Evolutionary conservation across 2,329 filamentous ascomycete species (phyloP).

Genomic region (Boeremia lycopersici): DNA sequence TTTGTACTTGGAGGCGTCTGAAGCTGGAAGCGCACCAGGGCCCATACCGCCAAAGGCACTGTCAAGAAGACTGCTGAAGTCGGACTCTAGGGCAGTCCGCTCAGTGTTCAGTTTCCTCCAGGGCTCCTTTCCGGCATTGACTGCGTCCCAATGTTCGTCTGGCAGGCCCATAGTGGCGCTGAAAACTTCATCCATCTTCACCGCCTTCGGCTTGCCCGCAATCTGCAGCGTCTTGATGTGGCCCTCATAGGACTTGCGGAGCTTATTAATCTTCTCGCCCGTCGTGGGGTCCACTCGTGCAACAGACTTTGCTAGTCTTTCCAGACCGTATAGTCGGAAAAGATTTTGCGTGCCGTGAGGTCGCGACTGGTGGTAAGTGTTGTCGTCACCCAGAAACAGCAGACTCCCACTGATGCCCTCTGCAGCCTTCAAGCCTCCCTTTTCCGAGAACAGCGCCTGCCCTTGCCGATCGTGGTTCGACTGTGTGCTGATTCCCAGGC

Average conservation of each 20-base stretch:
- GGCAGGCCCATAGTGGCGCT: constrained; percentile 45
- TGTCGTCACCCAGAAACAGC: constrained; percentile 46
- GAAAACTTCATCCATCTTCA: constrained; percentile 48
- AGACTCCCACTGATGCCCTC: constrained; percentile 38
- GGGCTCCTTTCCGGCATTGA: constrained; percentile 49
- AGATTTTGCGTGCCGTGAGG: constrained; percentile 65
- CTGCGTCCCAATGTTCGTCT: constrained; percentile 50
- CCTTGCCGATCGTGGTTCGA: constrained; percentile 56
- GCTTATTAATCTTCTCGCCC: constrained; percentile 69
- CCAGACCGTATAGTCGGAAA: constrained; percentile 63
- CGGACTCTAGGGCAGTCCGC: constrained; percentile 30
- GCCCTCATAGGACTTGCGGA: constrained; percentile 63
- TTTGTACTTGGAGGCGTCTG: constrained; percentile 51
- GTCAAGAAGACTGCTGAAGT: constrained; percentile 45
- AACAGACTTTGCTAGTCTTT: constrained; percentile 62
- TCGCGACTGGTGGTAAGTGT: constrained; percentile 52
- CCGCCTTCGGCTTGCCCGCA: constrained; percentile 56
- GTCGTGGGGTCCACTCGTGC: constrained; percentile 64
- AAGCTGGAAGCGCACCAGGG: constrained; percentile 50
- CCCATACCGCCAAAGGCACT: constrained; percentile 50
- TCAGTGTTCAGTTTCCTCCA: constrained; percentile 38
- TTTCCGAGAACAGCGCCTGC: constrained; percentile 30
- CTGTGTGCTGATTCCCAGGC: constrained; percentile 47
- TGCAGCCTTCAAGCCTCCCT: constrained; percentile 36
- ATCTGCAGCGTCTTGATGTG: constrained; percentile 58